These are phyloP conservation scores for Apiotrichum mycotoxinovorans DNA, from an alignment of 1,284 basidiomycete species.

Conservation along the genomic window DNA sequence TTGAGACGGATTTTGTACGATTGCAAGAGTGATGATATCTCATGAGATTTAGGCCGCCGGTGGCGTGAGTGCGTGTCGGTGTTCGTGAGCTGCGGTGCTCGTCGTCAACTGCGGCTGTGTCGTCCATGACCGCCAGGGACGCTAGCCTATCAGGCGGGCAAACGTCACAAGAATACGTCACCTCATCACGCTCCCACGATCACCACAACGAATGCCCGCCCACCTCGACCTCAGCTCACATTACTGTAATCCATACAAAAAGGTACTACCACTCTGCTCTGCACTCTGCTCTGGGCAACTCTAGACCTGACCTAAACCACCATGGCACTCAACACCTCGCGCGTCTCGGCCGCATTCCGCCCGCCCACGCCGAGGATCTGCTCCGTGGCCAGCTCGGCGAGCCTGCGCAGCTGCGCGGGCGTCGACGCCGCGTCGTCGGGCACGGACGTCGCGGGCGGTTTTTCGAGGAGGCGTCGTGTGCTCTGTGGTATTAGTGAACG, in stretches of 20 bases:
- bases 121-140: no score
- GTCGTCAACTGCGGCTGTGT: no score
- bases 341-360: constrained; percentile 20
- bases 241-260: neutral
- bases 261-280: neutral
- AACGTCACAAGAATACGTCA: no score
- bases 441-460: constrained; percentile 48
- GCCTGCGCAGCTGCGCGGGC: constrained; percentile 54
- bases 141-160: no score
- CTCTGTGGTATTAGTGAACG: constrained; percentile 51
- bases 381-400: constrained; percentile 71
- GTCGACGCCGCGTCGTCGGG: constrained; percentile 59
- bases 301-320: neutral
- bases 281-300: neutral
- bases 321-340: constrained; percentile 12
- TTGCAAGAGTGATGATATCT: no score
- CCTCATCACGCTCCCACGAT: no score
- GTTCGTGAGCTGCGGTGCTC: no score
- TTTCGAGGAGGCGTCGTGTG: constrained; percentile 55
- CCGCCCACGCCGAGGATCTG: constrained; percentile 52
- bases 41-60: no score
- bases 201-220: no score
- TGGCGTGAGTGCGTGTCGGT: no score
- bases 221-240: no score
- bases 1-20: no score